Conservation (phyloP, 257 asterid genomes). For the Jacaranda copaia region DNA sequence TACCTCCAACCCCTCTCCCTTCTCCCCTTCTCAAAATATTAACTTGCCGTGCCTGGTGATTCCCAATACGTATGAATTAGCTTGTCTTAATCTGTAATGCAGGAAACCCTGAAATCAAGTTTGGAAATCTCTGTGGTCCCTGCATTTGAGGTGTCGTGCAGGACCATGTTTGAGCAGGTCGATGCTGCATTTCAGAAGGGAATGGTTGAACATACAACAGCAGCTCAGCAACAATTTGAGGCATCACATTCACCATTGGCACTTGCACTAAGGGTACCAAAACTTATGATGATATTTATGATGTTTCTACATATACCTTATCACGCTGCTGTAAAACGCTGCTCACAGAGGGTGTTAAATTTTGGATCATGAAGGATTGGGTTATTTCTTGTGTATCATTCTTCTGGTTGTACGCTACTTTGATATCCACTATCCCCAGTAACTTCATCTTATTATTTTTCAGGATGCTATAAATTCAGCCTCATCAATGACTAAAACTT, state of each 20-base stretch:
- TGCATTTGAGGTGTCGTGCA: slow-evolving; percentile 93
- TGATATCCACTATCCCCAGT: neutral
- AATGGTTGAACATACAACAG: slow-evolving; percentile 75
- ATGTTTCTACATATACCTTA: slow-evolving; percentile 13
- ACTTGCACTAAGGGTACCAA: slow-evolving; percentile 75
- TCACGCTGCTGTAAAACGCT: neutral
- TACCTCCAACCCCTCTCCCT: neutral
- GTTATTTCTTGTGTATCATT: neutral
- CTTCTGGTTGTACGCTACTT: slow-evolving; percentile 15
- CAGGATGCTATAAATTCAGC: slow-evolving; percentile 94
- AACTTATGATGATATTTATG: neutral
- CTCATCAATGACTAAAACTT: slow-evolving; percentile 80
- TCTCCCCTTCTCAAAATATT: neutral
- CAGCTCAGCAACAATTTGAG: slow-evolving; percentile 83
- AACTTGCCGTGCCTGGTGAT: neutral
- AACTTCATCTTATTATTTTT: slow-evolving; percentile 25
- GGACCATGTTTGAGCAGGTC: slow-evolving; percentile 94
- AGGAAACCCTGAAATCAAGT: slow-evolving; percentile 85
- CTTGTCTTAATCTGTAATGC: slow-evolving; percentile 40
- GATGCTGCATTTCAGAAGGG: slow-evolving; percentile 93
- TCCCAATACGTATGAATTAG: slow-evolving; percentile 22
- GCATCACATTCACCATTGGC: slow-evolving; percentile 86
- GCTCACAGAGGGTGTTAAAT: neutral
- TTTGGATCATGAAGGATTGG: slow-evolving; percentile 4
- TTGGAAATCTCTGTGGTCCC: slow-evolving; percentile 89